Evolutionary conservation across 768 basidiomycete species (phyloP), one percentile per base, ranked within the genome.

Genomic region (Lactarius sanguifluus): DNA sequence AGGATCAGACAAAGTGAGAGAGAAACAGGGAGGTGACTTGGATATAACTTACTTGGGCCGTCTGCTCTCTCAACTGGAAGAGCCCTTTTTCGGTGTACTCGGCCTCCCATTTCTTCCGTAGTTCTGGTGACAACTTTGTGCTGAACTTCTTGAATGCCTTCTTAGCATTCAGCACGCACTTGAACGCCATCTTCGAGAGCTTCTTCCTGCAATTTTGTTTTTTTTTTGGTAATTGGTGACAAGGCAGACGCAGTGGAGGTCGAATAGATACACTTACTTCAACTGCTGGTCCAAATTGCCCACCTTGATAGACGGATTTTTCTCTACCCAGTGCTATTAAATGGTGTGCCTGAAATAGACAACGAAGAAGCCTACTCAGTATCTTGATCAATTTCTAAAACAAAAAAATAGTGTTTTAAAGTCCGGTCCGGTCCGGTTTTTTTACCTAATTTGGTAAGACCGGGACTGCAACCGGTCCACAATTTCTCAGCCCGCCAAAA

Each of bases 381-480:
- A 59, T 63, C 9, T 41, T 54, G 9, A 59, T 59, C 30, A 66
- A 38, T 59, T 66, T 54, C 65, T 63, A 13, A 9, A 50, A 28
- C 7, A 8, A 52, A n/a, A n/a, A n/a, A n/a, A n/a, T n/a, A n/a
- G n/a, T n/a, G n/a, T n/a, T n/a, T n/a, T n/a, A n/a, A n/a, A n/a
- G n/a, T n/a, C n/a, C n/a, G n/a, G n/a, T n/a, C n/a, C n/a, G n/a
- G n/a, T n/a, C n/a, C n/a, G n/a, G n/a, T n/a, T n/a, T n/a, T n/a
- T n/a, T n/a, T n/a, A n/a, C n/a, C n/a, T n/a, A n/a, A n/a, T n/a
- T n/a, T n/a, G n/a, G n/a, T n/a, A n/a, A n/a, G n/a, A n/a, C n/a
- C n/a, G n/a, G n/a, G n/a, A n/a, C n/a, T n/a, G n/a, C n/a, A n/a
- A n/a, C n/a, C n/a, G n/a, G n/a, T n/a, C n/a, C n/a, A n/a, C n/a